These are phyloP conservation scores for Leccinum boreale DNA, from an alignment of 768 basidiomycete species.

Conservation along the genomic window DNA sequence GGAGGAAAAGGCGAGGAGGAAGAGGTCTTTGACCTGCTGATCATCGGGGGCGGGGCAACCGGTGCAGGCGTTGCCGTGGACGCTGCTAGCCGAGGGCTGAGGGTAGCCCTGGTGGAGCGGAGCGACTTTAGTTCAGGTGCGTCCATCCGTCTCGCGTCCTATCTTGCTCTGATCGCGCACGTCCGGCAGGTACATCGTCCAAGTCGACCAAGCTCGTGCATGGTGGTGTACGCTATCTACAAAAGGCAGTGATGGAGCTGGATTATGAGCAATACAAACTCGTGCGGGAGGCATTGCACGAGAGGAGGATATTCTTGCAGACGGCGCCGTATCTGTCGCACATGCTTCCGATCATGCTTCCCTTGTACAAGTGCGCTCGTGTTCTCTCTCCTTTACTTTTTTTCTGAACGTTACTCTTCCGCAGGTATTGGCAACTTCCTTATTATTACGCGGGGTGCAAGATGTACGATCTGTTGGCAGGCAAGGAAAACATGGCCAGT, in stretches of 20 bases:
- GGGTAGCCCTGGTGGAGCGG: conserved; percentile 89
- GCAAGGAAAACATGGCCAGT: conserved; percentile 94
- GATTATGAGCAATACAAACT: conserved; percentile 98
- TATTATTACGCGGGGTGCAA: conserved; percentile 97
- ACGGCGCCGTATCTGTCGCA: conserved; percentile 90
- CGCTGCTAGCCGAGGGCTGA: conserved; percentile 86
- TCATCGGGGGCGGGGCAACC: conserved; percentile 94
- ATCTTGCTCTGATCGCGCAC: not conserved
- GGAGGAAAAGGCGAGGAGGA: conserved; percentile 47
- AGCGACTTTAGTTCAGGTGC: conserved; percentile 88
- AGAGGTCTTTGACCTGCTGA: conserved; percentile 71
- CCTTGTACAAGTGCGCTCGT: conserved; percentile 78
- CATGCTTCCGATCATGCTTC: conserved; percentile 97
- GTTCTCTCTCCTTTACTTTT: not conserved
- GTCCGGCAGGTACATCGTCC: conserved; percentile 77
- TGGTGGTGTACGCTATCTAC: conserved; percentile 95
- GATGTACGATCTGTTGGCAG: conserved; percentile 92
- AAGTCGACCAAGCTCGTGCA: conserved; percentile 99
- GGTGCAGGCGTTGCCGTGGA: conserved; percentile 97
- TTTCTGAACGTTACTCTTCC: not conserved
- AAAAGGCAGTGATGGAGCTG: conserved; percentile 93
- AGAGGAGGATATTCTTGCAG: conserved; percentile 89
- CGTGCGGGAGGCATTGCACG: conserved; percentile 91
- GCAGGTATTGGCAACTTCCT: conserved; percentile 92
- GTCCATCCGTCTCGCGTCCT: conserved; percentile 13